Percentiles rank a stretch among this genome's conserved stretches.
These are phyloP conservation scores for Schrenkiella parvula DNA, from an alignment of 345 rosid genomes.

Conservation along the genomic window DNA sequence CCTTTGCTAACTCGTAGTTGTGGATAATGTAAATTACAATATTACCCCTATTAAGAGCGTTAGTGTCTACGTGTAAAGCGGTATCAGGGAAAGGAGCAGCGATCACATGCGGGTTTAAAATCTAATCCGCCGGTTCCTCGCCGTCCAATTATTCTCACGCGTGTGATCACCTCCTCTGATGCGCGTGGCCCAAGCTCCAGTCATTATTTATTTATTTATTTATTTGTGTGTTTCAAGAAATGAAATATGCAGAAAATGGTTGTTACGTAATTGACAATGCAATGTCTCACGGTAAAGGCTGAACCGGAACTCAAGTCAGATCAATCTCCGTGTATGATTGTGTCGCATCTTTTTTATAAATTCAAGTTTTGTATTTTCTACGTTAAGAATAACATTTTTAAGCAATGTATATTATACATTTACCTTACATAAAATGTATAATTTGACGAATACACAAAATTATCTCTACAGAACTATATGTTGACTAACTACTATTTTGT, in stretches of 20 bases:
- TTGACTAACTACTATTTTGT: neutral
- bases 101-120: conserved; percentile 7
- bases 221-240: neutral
- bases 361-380: neutral
- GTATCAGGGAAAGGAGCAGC: conserved; percentile 10
- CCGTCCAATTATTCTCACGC: conserved; percentile 14
- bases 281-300: conserved; percentile 16
- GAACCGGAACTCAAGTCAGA: conserved; percentile 20
- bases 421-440: neutral
- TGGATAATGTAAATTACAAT: neutral
- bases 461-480: neutral
- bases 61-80: conserved; percentile 21
- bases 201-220: neutral
- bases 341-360: conserved; percentile 12
- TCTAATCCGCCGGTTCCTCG: neutral
- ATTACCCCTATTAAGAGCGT: neutral
- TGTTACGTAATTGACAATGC: conserved; percentile 15
- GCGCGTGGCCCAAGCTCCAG: neutral
- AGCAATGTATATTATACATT: neutral
- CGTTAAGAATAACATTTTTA: neutral
- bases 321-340: conserved; percentile 1
- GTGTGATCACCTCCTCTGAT: neutral
- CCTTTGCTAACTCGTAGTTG: neutral
- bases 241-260: neutral
- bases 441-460: neutral